Base-by-base conservation (phyloP, 495 filamentous ascomycete species). In the Tuber melanosporum region DNA sequence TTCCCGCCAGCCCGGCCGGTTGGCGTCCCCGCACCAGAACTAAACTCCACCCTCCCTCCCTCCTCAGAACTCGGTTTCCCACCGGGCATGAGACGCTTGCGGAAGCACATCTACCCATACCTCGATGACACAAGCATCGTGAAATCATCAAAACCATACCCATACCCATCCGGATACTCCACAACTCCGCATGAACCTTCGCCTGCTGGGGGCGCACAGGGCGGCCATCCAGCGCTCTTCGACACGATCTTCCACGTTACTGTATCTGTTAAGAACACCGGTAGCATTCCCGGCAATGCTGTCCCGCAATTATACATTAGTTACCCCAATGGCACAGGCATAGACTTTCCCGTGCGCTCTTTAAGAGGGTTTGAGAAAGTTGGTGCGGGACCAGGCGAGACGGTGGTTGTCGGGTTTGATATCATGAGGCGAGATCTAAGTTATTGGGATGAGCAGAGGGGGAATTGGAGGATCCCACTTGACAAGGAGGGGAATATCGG, bases 21-120 rank as follows among this genome's bases (percentile, higher is more conserved):
- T 6, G 84, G 88, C 26, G 85, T 87, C 10, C 84, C 89, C n/a
- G 79, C 87, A 3, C 91, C 95, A 2, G 90, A 91, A 2, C 94
- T 92, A 79, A 85, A 91, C 71, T 85, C 82, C 12, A 82, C 75
- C 1, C 87, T 92, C 73, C 89, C 91, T 3, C 82, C 88, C 46
- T 85, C 89, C n/a, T 82, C 85, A 42, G 87, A 89, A 46, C 89
- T 88, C 12, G 79, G 94, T 0, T 92, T 92, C 83, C 95, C 95
- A 0, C 72, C 82, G 0, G 89, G 85, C 4, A 91, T 97, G 84
- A 87, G 86, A n/a, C 87, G 86, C 57, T 84, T 99, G 19, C 85
- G 87, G 36, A 94, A 94, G 81, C 96, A 93, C 83, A 88, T 99
- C 76, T 98, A 99, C 82, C 94, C 95, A 0, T 99, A 97, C 81